A percentile compares a stretch with the other conserved stretches of the same genome.
These are phyloP conservation scores for Delphinella strobiligena DNA, from an alignment of 2,329 filamentous ascomycete genomes.

Conservation along the genomic window DNA sequence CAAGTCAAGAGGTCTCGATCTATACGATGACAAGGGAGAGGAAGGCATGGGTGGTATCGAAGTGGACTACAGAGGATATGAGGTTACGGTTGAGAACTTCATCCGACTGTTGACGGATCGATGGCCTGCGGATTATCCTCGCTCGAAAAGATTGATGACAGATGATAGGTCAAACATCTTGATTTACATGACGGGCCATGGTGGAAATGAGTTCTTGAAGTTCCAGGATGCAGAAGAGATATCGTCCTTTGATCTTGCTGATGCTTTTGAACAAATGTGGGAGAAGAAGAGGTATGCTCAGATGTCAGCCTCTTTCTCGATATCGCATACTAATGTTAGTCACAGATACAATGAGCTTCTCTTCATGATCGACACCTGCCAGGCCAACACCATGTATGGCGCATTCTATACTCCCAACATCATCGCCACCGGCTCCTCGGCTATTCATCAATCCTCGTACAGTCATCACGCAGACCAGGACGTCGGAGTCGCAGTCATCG, in stretches of 20 bases:
- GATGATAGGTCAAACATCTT: constrained; percentile 94
- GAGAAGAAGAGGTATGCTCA: constrained; percentile 81
- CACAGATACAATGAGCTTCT: constrained; percentile 87
- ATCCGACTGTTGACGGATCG: constrained; percentile 90
- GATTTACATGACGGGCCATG: constrained; percentile 98
- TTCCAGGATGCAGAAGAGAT: constrained; percentile 99
- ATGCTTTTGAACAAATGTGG: constrained; percentile 99
- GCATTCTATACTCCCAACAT: constrained; percentile 98
- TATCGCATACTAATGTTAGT: too few species aligned
- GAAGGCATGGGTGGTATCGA: constrained; percentile 50
- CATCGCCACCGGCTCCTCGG: constrained; percentile 91
- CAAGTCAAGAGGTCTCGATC: constrained; percentile 83
- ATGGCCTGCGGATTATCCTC: constrained; percentile 85
- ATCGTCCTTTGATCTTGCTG: constrained; percentile 85
- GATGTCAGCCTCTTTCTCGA: too few species aligned
- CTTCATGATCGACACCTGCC: constrained; percentile 99
- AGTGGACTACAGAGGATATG: constrained; percentile 95
- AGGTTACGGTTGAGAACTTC: constrained; percentile 98
- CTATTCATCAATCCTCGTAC: constrained; percentile 92
- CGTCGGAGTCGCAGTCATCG: constrained; percentile 94
- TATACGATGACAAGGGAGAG: constrained; percentile 75
- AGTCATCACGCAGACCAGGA: constrained; percentile 97
- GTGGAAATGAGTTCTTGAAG: constrained; percentile 94
- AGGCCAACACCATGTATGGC: constrained; percentile 98
- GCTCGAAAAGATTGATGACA: constrained; percentile 85